Evolutionary conservation across 345 rosid genomes (phyloP).

Genomic region (Eucalyptus fibrosa): DNA sequence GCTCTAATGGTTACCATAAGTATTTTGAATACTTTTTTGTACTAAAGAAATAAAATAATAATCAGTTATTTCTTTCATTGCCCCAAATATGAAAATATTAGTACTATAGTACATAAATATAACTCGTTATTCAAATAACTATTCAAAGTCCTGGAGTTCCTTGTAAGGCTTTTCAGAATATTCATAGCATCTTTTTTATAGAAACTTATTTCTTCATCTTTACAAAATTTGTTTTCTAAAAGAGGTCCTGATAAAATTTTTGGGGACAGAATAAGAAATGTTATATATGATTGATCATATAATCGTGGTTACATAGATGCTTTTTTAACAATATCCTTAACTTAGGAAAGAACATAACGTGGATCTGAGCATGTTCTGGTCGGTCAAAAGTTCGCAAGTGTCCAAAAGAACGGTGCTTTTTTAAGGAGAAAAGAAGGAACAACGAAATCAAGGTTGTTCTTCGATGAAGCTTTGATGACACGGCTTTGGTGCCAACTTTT

Average conservation of each 20-base stretch:
- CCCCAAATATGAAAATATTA: too few relatives aligned
- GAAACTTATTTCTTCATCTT: too few relatives aligned
- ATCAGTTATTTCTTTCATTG: too few relatives aligned
- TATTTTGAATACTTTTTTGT: too few relatives aligned
- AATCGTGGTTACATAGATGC: neutral
- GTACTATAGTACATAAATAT: too few relatives aligned
- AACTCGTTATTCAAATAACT: too few relatives aligned
- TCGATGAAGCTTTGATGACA: neutral
- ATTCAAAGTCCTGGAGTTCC: too few relatives aligned
- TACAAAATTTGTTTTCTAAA: neutral
- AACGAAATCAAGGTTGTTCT: neutral
- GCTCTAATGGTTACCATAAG: neutral
- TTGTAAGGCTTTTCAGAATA: rapidly evolving
- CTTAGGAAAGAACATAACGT: neutral
- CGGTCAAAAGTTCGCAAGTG: neutral
- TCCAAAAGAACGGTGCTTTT: neutral
- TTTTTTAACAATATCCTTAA: neutral
- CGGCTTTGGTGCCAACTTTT: neutral
- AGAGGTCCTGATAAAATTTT: neutral
- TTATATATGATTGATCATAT: neutral
- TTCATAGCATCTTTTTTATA: too few relatives aligned
- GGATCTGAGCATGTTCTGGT: neutral
- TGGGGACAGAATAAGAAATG: neutral
- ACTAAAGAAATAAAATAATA: neutral
- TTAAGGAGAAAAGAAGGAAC: neutral